A percentile compares a stretch with the other conserved stretches of the same genome.
These are phyloP conservation scores for Dothidotthia symphoricarpi DNA, from an alignment of 2,329 filamentous ascomycete species.

Conservation along the genomic window DNA sequence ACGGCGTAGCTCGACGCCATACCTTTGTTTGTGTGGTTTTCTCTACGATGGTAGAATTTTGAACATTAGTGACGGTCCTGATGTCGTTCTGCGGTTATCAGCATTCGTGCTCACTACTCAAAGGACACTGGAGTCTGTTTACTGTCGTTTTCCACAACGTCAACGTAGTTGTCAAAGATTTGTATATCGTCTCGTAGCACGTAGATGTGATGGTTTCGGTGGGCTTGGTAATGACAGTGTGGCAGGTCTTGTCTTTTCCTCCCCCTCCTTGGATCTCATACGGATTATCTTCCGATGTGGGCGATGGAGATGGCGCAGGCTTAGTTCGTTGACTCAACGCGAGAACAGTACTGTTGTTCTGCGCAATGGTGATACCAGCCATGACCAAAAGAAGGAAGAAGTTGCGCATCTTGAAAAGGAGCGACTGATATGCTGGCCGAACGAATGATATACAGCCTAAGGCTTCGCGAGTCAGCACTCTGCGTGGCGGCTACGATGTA, in stretches of 20 bases:
- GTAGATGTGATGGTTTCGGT: constrained; percentile 5
- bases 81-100: no score
- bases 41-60: no score
- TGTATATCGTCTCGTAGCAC: constrained; percentile 4
- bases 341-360: constrained; percentile 17
- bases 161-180: constrained; percentile 5
- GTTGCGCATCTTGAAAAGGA: constrained; percentile 34
- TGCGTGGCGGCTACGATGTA: constrained; percentile 19
- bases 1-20: no score
- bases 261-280: no score
- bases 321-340: neutral
- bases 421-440: constrained; percentile 27
- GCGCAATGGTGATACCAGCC: constrained; percentile 19
- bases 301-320: neutral
- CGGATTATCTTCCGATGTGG: neutral
- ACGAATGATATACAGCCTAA: constrained; percentile 24
- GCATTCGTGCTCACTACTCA: no score
- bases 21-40: constrained; percentile 5
- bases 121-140: no score
- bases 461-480: constrained; percentile 20
- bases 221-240: neutral
- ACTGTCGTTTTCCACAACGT: no score
- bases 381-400: constrained; percentile 26
- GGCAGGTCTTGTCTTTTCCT: no score
- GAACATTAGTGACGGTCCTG: no score